Evolutionary conservation across 371 early-diverging fungal genomes (phyloP), one percentile per base, ranked within the genome.

Genomic region (Coemansia sp.): DNA sequence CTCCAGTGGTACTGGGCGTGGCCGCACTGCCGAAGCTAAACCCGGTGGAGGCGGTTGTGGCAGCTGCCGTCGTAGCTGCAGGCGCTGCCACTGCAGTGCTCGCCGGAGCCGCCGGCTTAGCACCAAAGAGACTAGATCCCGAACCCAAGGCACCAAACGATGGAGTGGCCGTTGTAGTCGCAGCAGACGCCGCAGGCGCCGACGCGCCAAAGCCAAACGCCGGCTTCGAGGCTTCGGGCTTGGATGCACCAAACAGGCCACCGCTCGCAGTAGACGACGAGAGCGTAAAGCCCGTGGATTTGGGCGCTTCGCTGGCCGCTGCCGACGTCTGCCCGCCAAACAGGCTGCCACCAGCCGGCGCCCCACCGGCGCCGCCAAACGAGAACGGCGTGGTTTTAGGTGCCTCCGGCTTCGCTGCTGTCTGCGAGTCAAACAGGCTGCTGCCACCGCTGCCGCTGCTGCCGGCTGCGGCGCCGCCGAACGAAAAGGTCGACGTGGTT

Each of bases 1-100:
- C 52, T 6, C 31, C 52, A 5, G 52, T 14, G 14, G 52, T 52
- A n/a, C 52, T 52, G 35, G 52, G 43, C 31, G 72, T 63, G 16
- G 77, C 57, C 16, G 75, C 66, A 31, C 61, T 42, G 40, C 71
- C 76, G 65, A 72, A 68, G 8, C 71, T 61, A 69, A 79, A 77
- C 41, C 69, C 72, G 11, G 55, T 54, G 9, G 26, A 9, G 5
- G 49, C 49, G 26, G 70, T 50, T 4, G 76, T 20, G 35, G 76
- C 45, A 5, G 59, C 43, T 6, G 56, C 58, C 16, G 58, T 6
- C 16, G 58, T 38, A 49, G 35, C 36, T 31, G 50, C 50, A 16
- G 55, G 12, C n/a, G 43, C 31, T 40, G 51, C 41, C 4, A 33
- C 39, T 3, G 59, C 31, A 0, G 49, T n/a, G 1, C 39, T 11